Evolutionary conservation across 2,329 filamentous ascomycete genomes (phyloP), one percentile per base, ranked within the genome.

Genomic region (Sarocladiaceae sp.): DNA sequence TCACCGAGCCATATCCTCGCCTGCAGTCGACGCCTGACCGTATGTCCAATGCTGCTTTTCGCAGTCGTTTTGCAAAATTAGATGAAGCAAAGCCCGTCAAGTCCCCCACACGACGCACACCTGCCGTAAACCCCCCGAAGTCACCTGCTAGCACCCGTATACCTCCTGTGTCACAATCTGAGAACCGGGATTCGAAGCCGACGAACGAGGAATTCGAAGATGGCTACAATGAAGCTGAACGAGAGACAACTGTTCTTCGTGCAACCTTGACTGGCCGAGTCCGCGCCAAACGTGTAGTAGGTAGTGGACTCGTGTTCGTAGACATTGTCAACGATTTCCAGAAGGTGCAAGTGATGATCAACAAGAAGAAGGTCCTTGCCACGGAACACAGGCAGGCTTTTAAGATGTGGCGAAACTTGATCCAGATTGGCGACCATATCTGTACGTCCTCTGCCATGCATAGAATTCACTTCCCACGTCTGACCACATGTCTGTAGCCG

Each of bases 281-380:
- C 57, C 77, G 79, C 62, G 84, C 84, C 44, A 80, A 88, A 64
- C 87, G 90, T 56, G 75, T 81, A 46, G 79, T 83, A 52, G 86
- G 92, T 58, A 85, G 82, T 60, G 90, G 88, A 69, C 83, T 99
- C 60, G 76, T 90, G 57, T 99, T 99, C 68, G 68, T 97, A 58
- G 88, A 94, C 69, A 72, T 97, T 48, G 76, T 84, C 59, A 84
- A 90, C 66, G 83, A 90, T 64, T 86, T 84, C 53, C 72, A 83
- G 59, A 81, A 78, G 57, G 69, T 95, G 29, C 94, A 99, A 70
- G 78, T 86, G 55, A 83, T 96, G 73, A 79, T 88, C 67, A 88
- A 88, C 68, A 76, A 85, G 59, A 75, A 76, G 54, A 79, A 76
- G 55, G 76, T 61, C 55, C 31, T 50, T 25, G 29, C 13, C 11